Conservation (phyloP, 495 filamentous ascomycete species). For the Aspergillus saccharolyticus region DNA sequence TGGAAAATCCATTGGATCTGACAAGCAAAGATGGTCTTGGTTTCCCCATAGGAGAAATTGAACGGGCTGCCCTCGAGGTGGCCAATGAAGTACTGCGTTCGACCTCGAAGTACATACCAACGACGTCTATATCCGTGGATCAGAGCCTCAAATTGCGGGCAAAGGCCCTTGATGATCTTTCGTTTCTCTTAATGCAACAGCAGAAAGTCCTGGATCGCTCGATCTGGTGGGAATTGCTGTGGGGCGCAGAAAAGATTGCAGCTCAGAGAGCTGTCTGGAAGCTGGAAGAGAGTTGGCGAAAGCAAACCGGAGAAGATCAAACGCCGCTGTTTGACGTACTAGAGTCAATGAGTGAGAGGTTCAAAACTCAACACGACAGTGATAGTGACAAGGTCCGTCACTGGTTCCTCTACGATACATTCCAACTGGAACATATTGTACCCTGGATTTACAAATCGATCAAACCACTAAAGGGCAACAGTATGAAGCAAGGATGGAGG, state of each 20-base stretch:
- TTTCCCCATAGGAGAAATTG: constrained; percentile 65
- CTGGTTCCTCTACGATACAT: constrained; percentile 77
- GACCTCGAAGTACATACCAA: constrained; percentile 63
- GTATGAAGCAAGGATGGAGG: constrained; percentile 28
- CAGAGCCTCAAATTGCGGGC: constrained; percentile 68
- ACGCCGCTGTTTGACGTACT: constrained; percentile 64
- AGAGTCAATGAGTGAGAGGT: constrained; percentile 61
- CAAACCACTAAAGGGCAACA: constrained; percentile 47
- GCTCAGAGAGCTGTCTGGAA: constrained; percentile 82
- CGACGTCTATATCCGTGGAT: constrained; percentile 67
- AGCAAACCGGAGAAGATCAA: constrained; percentile 39
- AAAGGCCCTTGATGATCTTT: constrained; percentile 66
- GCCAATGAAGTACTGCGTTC: constrained; percentile 80
- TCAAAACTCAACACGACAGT: constrained; percentile 57
- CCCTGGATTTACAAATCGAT: constrained; percentile 71
- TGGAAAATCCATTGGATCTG: constrained; percentile 77
- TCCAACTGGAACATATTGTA: constrained; percentile 66
- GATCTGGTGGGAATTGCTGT: constrained; percentile 76
- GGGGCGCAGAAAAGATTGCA: constrained; percentile 82
- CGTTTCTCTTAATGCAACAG: constrained; percentile 54
- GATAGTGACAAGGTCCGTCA: constrained; percentile 70
- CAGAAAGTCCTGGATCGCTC: constrained; percentile 53
- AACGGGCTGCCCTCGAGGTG: constrained; percentile 69
- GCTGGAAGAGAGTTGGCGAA: constrained; percentile 57
- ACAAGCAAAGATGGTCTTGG: constrained; percentile 53